Base-by-base conservation (phyloP, 1,284 basidiomycete genomes). In the Fomes fomentarius region DNA sequence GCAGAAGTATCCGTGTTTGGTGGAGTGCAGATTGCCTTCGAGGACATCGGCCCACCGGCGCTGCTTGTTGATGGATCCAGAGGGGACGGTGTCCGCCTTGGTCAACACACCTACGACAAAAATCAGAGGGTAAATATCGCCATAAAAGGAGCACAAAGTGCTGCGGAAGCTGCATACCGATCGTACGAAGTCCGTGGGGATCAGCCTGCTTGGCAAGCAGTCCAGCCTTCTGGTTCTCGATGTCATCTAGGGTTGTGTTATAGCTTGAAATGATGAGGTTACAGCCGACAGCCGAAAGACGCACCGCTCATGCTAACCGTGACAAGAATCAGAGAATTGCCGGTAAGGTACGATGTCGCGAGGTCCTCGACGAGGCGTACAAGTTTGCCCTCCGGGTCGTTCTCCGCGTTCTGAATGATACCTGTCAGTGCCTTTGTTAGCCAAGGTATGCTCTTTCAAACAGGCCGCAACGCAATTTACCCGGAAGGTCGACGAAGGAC, bases 1-100 rank as follows among this genome's bases (percentile, higher is more conserved):
- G 42, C 83, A 86, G 57, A 81, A 87, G 60, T 87, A 88, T 0
- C 86, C 87, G 40, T 83, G 83, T 15, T 63, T 74, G 12, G 85
- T 71, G 1, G 21, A 52, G 54, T 82, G 67, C 7, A 48, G 50
- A 12, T 66, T 66, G n/a, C 80, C 80, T 56, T 82, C 75, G 17
- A 87, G 68, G 2, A 84, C 70, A 1, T 76, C 74, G 15, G 73
- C 66, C 84, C 85, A 87, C 25, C 58, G 56, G 22, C 69, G 52
- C 12, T 67, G 76, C 6, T 71, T 42, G 35, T 72, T 74, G 15
- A 69, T 73, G 0, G 77, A 75, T 14, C 82, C 82, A 0, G 62
- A 39, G 1, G 71, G 66, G 1, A 87, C 66, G 3, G 69, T 74
- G 45, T 88, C 86, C 0, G 85, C 82, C 57, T 89, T 88, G 0